Evolutionary conservation across 495 filamentous ascomycete genomes (phyloP).

Genomic region (Tuber brumale): DNA sequence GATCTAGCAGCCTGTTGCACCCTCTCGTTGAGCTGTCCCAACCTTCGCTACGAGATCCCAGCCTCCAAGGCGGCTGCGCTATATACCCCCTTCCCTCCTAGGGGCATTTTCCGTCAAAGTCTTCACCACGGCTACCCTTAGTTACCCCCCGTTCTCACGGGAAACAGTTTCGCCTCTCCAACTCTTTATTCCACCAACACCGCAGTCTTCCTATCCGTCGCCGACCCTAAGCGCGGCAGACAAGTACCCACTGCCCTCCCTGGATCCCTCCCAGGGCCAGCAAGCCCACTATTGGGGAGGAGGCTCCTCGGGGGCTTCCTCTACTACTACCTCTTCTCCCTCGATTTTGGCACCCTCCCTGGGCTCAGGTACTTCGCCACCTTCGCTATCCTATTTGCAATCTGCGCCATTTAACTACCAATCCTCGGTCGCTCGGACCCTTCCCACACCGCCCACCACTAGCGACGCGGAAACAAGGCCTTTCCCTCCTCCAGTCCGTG

Average conservation of each 20-base stretch:
- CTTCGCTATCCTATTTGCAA: slow-evolving; percentile 29
- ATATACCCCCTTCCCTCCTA: slow-evolving; percentile 30
- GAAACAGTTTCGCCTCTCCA: slow-evolving; percentile 36
- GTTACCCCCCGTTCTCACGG: slow-evolving; percentile 41
- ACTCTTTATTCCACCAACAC: slow-evolving; percentile 39
- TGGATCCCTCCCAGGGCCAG: slow-evolving; percentile 42
- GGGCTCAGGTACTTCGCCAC: slow-evolving; percentile 23
- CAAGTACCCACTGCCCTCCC: slow-evolving; percentile 39
- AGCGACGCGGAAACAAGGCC: slow-evolving; percentile 35
- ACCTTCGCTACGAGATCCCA: slow-evolving; percentile 24
- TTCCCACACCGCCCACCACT: slow-evolving; percentile 39
- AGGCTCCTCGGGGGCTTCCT: slow-evolving; percentile 36
- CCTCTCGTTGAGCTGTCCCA: slow-evolving; percentile 20
- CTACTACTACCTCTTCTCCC: slow-evolving; percentile 31
- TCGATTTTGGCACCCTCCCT: slow-evolving; percentile 33
- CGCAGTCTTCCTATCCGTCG: slow-evolving; percentile 38
- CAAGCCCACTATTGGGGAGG: slow-evolving; percentile 42
- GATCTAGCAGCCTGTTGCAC: slow-evolving; percentile 30
- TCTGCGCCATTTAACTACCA: slow-evolving; percentile 28
- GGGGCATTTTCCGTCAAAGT: slow-evolving; percentile 25
- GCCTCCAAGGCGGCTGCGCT: slow-evolving; percentile 18
- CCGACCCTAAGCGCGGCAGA: slow-evolving; percentile 36
- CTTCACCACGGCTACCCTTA: slow-evolving; percentile 40
- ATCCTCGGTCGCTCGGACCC: slow-evolving; percentile 24
- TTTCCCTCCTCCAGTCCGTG: slow-evolving; percentile 28